Evolutionary conservation across 2,329 filamentous ascomycete genomes (phyloP), one percentile per base, ranked within the genome.

Genomic region (Botrytis deweyae): DNA sequence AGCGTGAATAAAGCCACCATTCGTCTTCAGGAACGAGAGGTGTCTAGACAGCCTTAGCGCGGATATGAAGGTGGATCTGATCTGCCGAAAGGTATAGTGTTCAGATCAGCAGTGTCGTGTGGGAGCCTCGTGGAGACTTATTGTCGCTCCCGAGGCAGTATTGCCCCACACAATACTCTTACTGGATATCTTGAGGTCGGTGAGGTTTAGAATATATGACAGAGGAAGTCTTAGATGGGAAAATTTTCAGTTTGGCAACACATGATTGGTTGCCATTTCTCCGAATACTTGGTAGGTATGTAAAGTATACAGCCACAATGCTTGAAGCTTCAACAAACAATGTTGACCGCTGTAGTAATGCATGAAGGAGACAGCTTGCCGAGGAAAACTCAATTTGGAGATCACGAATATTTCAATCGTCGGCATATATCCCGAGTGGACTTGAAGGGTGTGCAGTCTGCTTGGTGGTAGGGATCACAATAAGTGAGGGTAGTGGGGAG

Each of bases 161-260:
- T 44, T 52, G 44, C 44, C 49, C 44, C 64, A 66, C 64, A 38
- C 25, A 33, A n/a, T 22, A 64, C 38, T 64, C 38, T 42, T 29
- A 18, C n/a, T 64, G 40, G 5, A 64, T 10, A 66, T n/a, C 29
- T 16, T 49, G 29, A 52, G 33, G 46, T 38, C 44, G 12, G 49
- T 52, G 49, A 66, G 12, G 64, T 49, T 66, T 33, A 52, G 64
- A 38, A 38, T 66, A 66, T 52, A 66, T 66, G 64, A 52, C 16
- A 22, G 20, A 25, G 29, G 22, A 12, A 38, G 22, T 66, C 20
- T 16, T 49, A 49, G 14, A 22, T 49, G 64, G 64, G 16, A 66
- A 64, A 20, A 36, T 33, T 46, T 49, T n/a, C 16, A 52, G 18
- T 38, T 66, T 49, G n/a, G 40, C 29, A 36, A 49, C 6, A 36